Evolutionary conservation across 164 flowering plant species (phyloP), one percentile per base, ranked within the genome.

Genomic region (Magnolia sinica): DNA sequence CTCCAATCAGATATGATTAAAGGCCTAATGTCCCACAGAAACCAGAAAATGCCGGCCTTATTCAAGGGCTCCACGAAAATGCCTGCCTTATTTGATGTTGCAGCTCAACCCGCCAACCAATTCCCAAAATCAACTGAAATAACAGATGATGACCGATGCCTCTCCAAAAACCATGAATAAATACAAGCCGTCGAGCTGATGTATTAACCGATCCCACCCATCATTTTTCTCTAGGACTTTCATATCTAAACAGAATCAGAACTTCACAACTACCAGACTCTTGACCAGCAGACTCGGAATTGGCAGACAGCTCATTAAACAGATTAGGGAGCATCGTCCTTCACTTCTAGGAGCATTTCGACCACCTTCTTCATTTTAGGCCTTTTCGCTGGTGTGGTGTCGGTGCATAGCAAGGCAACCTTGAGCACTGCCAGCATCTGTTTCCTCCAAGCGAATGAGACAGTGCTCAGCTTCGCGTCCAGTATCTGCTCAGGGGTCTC

Each of bases 401-500:
- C 98, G 0, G 98, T 96, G 89, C 99, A 96, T 64, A 89, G 89
- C 79, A 96, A 77, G 2, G 99, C 99, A 3, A 94, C 84, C 84
- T 92, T 94, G 16, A 96, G 86, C 29, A 89, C 93, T 64, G 89
- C 95, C 55, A 94, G 95, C 99, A 96, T 96, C 79, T 96, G 93
- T 84, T 87, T 92, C 79, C 99, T 87, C 96, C 98, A 96, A 24
- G 84, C 85, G 76, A 96, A 96, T 18, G 98, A 94, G 23, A 96
- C 93, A 0, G 99, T 96, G 84, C 99, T 96, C 23, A 96, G 89
- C 85, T 79, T 88, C 0, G 97, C 81, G 77, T 96, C 99, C 50
- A 96, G 90, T 77, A 96, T 96, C 87, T 91, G 98, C 83, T 93
- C 99, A 0, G 98, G 96, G 2, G 94, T 93, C 84, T 96, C 99